A percentile compares a stretch with the other conserved stretches of the same genome.
These are phyloP conservation scores for Kandelia obovata DNA, from an alignment of 345 rosid species.

Conservation along the genomic window DNA sequence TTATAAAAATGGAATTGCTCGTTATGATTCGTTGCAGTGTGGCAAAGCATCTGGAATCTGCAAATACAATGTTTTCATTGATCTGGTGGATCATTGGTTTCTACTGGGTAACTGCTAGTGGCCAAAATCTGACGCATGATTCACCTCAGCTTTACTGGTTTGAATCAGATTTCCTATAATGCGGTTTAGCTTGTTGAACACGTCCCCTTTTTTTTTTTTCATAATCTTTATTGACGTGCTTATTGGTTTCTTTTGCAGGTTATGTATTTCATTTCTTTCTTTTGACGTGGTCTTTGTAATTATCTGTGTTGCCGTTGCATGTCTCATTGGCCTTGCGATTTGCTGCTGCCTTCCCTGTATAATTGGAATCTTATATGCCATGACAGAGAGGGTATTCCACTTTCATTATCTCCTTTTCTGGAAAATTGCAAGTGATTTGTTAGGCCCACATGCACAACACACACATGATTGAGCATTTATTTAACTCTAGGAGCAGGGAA, in stretches of 20 bases:
- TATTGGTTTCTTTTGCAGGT: slow-evolving; percentile 50
- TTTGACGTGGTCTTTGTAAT: slow-evolving; percentile 78
- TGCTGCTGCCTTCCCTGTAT: slow-evolving; percentile 97
- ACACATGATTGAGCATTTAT: no score
- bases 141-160: slow-evolving; percentile 87
- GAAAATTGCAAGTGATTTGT: neutral
- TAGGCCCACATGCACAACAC: neutral
- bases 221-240: neutral
- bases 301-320: slow-evolving; percentile 66
- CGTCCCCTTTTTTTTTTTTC: neutral
- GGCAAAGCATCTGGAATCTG: slow-evolving; percentile 58
- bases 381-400: slow-evolving; percentile 64
- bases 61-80: slow-evolving; percentile 73
- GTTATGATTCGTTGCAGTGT: slow-evolving; percentile 32
- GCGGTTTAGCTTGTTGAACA: neutral
- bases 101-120: slow-evolving; percentile 69
- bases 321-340: slow-evolving; percentile 77
- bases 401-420: neutral
- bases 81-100: slow-evolving; percentile 91
- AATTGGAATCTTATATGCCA: slow-evolving; percentile 74
- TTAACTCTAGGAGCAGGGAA: no score
- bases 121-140: slow-evolving; percentile 40
- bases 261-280: slow-evolving; percentile 77
- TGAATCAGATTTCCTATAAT: neutral
- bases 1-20: neutral